Evolutionary conservation across 768 basidiomycete species (phyloP).

Genomic region (Stropharia rugosoannulata): DNA sequence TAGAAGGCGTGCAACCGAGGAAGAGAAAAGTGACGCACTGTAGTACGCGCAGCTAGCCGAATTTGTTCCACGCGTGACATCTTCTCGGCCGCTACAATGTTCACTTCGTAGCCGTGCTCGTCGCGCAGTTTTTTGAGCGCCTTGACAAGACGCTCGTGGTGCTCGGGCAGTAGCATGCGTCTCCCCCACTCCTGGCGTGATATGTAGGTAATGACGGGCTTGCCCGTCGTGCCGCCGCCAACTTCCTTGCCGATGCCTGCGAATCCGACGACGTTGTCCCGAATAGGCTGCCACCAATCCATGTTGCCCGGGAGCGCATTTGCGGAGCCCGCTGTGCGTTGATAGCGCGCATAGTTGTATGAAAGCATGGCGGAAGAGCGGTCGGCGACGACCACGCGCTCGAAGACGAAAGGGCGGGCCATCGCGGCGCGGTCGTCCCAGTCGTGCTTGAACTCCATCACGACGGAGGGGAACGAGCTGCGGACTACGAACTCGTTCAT

Average conservation of each 20-base stretch:
- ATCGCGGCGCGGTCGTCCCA: slow-evolving; percentile 79
- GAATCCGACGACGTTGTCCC: slow-evolving; percentile 71
- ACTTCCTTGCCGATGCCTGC: slow-evolving; percentile 52
- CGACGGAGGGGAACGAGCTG: slow-evolving; percentile 75
- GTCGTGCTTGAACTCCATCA: slow-evolving; percentile 80
- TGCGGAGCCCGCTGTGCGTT: slow-evolving; percentile 74
- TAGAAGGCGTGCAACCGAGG: not conserved
- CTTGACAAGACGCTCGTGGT: slow-evolving; percentile 78
- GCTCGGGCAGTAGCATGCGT: slow-evolving; percentile 71
- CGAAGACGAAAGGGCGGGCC: slow-evolving; percentile 71
- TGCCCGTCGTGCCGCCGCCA: slow-evolving; percentile 46
- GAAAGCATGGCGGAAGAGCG: slow-evolving; percentile 82
- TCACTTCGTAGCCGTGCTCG: slow-evolving; percentile 80
- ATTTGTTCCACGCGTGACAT: slow-evolving; percentile 82
- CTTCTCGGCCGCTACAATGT: slow-evolving; percentile 83
- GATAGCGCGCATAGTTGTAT: slow-evolving; percentile 61
- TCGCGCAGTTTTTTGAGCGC: slow-evolving; percentile 72
- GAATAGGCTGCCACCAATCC: slow-evolving; percentile 84
- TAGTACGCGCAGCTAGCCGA: slow-evolving; percentile 76
- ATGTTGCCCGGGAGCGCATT: slow-evolving; percentile 73
- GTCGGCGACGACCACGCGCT: slow-evolving; percentile 87
- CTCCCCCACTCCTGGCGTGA: slow-evolving; percentile 88
- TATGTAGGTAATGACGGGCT: slow-evolving; percentile 89
- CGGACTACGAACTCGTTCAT: slow-evolving; percentile 92
- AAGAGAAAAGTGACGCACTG: slow-evolving; percentile 46